Conservation (phyloP, 179 eudicot species). For the Beta lomatogona region DNA sequence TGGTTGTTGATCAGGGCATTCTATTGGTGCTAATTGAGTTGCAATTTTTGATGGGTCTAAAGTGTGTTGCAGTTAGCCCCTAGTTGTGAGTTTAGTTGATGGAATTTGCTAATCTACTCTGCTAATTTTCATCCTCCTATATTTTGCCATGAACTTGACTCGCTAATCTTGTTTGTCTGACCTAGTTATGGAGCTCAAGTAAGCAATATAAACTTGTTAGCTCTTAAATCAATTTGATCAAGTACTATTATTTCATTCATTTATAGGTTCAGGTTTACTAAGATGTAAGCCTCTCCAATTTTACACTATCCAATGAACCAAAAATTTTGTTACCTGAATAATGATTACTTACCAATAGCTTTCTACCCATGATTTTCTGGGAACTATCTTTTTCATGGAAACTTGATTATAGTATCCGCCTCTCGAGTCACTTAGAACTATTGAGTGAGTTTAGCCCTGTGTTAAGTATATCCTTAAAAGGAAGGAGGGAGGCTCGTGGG, state of each 20-base stretch:
- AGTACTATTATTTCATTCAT: constrained; percentile 53
- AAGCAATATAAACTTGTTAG: constrained; percentile 32
- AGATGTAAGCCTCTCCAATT: constrained; percentile 45
- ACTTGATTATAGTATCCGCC: constrained; percentile 45
- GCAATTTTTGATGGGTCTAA: constrained; percentile 42
- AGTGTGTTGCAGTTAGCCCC: constrained; percentile 31
- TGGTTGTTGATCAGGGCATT: constrained; percentile 22
- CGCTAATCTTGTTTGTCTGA: constrained; percentile 35
- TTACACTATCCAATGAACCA: constrained; percentile 35
- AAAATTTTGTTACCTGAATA: constrained; percentile 23
- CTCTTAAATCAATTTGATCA: constrained; percentile 36
- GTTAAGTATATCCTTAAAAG: constrained; percentile 6
- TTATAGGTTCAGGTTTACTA: constrained; percentile 22
- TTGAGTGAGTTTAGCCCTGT: constrained; percentile 29
- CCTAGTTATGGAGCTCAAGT: constrained; percentile 50
- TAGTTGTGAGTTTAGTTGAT: constrained; percentile 42
- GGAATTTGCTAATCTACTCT: constrained; percentile 31
- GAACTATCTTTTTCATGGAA: constrained; percentile 30
- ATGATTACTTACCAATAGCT: constrained; percentile 28
- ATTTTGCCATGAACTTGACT: constrained; percentile 37
- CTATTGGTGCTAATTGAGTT: constrained; percentile 24
- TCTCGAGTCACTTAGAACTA: constrained; percentile 58
- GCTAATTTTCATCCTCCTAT: constrained; percentile 22
- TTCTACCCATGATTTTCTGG: constrained; percentile 32
- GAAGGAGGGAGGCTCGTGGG: constrained; percentile 1